Percentiles rank a stretch among this genome's conserved stretches.
Conservation (phyloP, 441 rosid genomes). For the Populus hybrid region DNA sequence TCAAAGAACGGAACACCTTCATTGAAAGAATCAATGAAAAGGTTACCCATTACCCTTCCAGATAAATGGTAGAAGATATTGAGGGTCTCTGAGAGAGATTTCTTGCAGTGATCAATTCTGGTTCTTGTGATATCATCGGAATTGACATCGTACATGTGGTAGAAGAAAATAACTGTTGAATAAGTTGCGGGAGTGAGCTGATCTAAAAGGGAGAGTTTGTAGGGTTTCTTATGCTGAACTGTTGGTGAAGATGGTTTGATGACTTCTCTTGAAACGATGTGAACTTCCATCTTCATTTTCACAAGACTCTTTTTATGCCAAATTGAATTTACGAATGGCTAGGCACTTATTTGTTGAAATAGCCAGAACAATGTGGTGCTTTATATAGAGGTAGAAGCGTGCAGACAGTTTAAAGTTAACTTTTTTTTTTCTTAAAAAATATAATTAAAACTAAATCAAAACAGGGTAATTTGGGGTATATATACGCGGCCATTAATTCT, state of each 20-base stretch:
- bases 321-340: background rate
- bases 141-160: background rate
- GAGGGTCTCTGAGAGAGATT: conserved; percentile 18
- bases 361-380: background rate
- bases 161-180: conserved; percentile 13
- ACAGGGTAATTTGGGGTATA: background rate
- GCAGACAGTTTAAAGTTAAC: background rate
- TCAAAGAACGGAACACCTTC: conserved; percentile 18
- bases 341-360: background rate
- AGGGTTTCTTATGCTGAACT: conserved; percentile 8
- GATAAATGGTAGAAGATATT: conserved; percentile 5
- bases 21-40: conserved; percentile 14
- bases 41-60: conserved; percentile 15
- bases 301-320: background rate
- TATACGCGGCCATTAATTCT: background rate
- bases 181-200: conserved; percentile 32
- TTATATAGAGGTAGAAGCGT: background rate
- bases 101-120: conserved; percentile 8
- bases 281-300: conserved; percentile 12
- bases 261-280: conserved; percentile 20
- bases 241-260: conserved; percentile 19
- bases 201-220: conserved; percentile 20
- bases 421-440: too few relatives aligned
- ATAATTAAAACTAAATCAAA: too few relatives aligned
- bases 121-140: background rate